A percentile compares a stretch with the other conserved stretches of the same genome.
Conservation (phyloP, 768 basidiomycete genomes). For the Boletus huronensis region DNA sequence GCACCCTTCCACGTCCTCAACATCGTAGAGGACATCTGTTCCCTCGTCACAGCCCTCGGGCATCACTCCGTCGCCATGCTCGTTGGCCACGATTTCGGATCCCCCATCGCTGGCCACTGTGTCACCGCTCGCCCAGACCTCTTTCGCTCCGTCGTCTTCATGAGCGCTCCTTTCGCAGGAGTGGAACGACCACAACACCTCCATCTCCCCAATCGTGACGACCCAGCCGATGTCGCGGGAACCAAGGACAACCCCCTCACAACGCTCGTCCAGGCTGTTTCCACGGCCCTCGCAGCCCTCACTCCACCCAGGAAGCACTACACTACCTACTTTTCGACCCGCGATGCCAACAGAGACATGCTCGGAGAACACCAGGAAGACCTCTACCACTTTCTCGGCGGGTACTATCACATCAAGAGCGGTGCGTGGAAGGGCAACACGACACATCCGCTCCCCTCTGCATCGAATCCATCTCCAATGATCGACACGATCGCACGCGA, state of each 20-base stretch:
- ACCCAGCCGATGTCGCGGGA: constrained; percentile 1
- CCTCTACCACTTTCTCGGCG: constrained; percentile 22
- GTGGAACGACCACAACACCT: constrained; percentile 32
- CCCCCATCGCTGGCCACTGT: constrained; percentile 49
- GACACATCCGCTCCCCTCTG: constrained; percentile 36
- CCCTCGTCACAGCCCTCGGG: constrained; percentile 50
- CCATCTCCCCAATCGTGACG: background rate
- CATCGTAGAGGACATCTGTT: constrained; percentile 48
- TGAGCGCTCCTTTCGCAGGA: constrained; percentile 57
- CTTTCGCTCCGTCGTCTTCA: constrained; percentile 53
- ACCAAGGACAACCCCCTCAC: constrained; percentile 10
- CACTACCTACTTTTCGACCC: constrained; percentile 45
- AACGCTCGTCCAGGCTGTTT: constrained; percentile 3
- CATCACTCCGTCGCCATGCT: constrained; percentile 45
- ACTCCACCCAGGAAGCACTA: constrained; percentile 58
- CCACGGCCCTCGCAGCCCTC: constrained; percentile 35
- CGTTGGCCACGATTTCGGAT: constrained; percentile 62
- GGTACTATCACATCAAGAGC: constrained; percentile 49
- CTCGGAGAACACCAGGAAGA: constrained; percentile 16
- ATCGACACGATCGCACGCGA: constrained; percentile 27
- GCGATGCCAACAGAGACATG: constrained; percentile 47
- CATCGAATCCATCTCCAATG: constrained; percentile 21
- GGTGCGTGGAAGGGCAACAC: constrained; percentile 47
- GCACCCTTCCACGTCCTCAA: constrained; percentile 49
- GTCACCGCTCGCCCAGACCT: constrained; percentile 54